phyloP scores from a whole-genome alignment of 140 eudicot species.

The Bidens hawaiensis region DNA sequence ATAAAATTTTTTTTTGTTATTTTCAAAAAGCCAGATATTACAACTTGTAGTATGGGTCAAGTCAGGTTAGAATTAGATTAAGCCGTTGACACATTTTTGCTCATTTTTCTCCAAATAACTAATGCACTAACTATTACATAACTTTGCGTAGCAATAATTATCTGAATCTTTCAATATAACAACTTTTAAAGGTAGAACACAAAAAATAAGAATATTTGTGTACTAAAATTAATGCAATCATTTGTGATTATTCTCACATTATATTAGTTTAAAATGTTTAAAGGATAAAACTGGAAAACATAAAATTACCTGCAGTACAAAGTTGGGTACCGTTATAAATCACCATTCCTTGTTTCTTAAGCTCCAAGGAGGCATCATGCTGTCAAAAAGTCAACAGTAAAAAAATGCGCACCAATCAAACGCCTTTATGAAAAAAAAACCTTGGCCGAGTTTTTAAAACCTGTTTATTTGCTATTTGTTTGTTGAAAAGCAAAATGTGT shows the following conservation, averaged over 20 bases:
- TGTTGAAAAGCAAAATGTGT: no score
- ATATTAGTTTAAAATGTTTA: no score
- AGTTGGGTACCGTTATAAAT: conserved; percentile 62
- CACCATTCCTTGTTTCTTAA: conserved; percentile 65
- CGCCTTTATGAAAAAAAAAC: no score
- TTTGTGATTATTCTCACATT: not conserved
- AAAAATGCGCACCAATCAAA: not conserved
- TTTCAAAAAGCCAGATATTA: no score
- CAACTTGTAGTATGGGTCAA: not conserved
- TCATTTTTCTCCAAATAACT: not conserved
- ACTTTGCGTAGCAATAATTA: not conserved
- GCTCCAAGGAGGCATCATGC: conserved; percentile 97
- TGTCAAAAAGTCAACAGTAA: conserved; percentile 25
- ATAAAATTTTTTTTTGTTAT: no score
- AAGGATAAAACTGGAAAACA: not conserved
- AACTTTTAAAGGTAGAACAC: no score
- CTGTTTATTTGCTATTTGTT: no score
- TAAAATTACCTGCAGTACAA: conserved; percentile 61
- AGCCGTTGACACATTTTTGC: not conserved
- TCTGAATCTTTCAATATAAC: not conserved
- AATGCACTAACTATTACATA: no score
- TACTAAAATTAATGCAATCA: not conserved
- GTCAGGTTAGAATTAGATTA: not conserved
- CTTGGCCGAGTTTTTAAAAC: no score
- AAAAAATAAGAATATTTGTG: not conserved